A percentile compares a stretch with the other conserved stretches of the same genome.
phyloP scores from a whole-genome alignment of 2,329 filamentous ascomycete genomes.

The Sarocladiaceae sp. region DNA sequence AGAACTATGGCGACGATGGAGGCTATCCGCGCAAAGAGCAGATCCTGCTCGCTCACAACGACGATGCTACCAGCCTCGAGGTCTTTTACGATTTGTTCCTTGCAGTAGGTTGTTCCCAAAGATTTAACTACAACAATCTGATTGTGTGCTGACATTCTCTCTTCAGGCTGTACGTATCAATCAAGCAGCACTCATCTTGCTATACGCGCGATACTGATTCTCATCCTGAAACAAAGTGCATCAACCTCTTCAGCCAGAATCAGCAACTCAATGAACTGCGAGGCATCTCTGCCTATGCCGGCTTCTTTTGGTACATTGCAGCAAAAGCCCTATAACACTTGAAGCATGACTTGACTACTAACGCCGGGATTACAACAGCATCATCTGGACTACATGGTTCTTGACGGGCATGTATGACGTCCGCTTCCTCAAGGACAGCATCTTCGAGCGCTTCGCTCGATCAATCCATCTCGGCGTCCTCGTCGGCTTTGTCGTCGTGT shows the following conservation, averaged over 20 bases:
- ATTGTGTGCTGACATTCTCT: too few species aligned
- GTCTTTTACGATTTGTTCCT: constrained; percentile 34
- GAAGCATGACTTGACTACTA: background rate
- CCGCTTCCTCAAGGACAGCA: constrained; percentile 56
- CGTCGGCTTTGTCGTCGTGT: constrained; percentile 58
- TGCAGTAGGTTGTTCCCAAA: too few species aligned
- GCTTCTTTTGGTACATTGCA: constrained; percentile 22
- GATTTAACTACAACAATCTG: too few species aligned
- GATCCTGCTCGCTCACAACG: constrained; percentile 13
- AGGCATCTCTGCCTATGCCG: constrained; percentile 27
- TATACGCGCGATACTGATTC: background rate
- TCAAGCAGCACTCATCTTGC: background rate
- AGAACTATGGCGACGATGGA: background rate
- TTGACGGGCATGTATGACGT: constrained; percentile 59
- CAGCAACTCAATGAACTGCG: constrained; percentile 24
- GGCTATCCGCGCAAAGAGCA: background rate
- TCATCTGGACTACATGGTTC: constrained; percentile 64
- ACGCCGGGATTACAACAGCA: constrained; percentile 21
- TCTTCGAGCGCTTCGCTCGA: constrained; percentile 54
- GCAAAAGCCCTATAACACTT: background rate
- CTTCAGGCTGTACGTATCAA: background rate
- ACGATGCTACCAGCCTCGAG: constrained; percentile 29
- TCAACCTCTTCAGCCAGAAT: constrained; percentile 44
- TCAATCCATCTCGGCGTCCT: constrained; percentile 57
- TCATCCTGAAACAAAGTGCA: background rate